Conservation (phyloP, 257 asterid genomes). For the Pogostemon cablin region DNA sequence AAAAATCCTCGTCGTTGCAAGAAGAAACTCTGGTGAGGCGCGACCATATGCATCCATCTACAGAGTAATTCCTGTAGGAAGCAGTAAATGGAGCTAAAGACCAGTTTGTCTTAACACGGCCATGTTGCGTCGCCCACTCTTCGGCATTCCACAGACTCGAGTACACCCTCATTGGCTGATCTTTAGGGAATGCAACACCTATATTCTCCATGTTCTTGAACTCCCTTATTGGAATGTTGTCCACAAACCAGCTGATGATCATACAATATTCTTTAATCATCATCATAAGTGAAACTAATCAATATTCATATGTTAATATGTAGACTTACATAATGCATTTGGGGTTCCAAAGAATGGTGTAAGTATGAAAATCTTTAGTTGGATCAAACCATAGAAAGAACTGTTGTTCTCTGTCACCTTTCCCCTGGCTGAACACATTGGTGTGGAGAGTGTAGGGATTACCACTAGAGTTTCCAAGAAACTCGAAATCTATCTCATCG, state of each 20-base stretch:
- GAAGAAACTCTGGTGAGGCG: constrained; percentile 43
- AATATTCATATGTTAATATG: not conserved
- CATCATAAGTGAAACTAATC: too few relatives aligned
- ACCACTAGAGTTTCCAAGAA: constrained; percentile 77
- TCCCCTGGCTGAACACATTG: constrained; percentile 73
- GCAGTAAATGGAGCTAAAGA: constrained; percentile 72
- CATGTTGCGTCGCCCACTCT: constrained; percentile 84
- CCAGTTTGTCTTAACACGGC: constrained; percentile 74
- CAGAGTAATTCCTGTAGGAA: constrained; percentile 55
- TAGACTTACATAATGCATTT: constrained; percentile 65
- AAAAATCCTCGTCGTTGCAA: constrained; percentile 37
- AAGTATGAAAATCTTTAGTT: constrained; percentile 77
- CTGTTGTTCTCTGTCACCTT: constrained; percentile 80
- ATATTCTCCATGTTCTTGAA: constrained; percentile 57
- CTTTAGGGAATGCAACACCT: constrained; percentile 59
- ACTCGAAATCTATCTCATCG: constrained; percentile 90
- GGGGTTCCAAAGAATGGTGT: constrained; percentile 82
- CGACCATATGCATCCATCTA: constrained; percentile 67
- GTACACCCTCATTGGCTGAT: constrained; percentile 76
- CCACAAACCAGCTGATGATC: constrained; percentile 60
- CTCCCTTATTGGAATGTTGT: constrained; percentile 69
- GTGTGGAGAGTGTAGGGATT: constrained; percentile 89
- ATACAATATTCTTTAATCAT: too few relatives aligned
- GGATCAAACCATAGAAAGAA: constrained; percentile 94
- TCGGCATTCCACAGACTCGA: constrained; percentile 87